Evolutionary conservation across 208 protist species (phyloP).

Genomic region (Naegleria fowleri): DNA sequence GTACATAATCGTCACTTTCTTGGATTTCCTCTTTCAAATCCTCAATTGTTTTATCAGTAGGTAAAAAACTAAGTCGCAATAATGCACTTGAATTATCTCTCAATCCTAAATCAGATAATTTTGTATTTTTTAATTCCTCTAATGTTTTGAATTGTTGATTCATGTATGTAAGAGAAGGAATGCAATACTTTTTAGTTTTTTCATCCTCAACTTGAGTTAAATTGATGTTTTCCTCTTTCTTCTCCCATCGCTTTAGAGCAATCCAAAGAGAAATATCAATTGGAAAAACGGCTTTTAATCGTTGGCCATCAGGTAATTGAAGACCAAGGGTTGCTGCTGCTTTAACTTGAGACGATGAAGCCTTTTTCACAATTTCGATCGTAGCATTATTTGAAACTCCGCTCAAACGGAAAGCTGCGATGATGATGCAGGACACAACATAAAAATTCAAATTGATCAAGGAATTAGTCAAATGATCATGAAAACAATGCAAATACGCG

Average conservation of each 20-base stretch:
- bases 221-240: not conserved
- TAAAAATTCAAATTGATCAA: not conserved
- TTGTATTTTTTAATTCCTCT: not conserved
- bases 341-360: not conserved
- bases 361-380: not conserved
- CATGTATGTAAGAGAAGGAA: not conserved
- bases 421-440: not conserved
- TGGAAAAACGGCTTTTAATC: not conserved
- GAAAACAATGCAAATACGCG: not conserved
- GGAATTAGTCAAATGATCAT: too few relatives aligned
- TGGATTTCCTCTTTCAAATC: not conserved
- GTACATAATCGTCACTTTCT: not conserved
- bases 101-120: not conserved
- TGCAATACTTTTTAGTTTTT: not conserved
- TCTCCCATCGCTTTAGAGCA: not conserved
- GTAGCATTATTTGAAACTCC: not conserved
- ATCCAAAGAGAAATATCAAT: not conserved
- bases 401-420: not conserved
- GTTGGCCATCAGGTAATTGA: not conserved
- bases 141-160: conserved; percentile 9
- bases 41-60: conserved; percentile 3
- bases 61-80: not conserved
- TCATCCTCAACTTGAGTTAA: not conserved
- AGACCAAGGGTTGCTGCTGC: not conserved
- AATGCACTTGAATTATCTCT: not conserved